Evolutionary conservation across 2,329 filamentous ascomycete species (phyloP).

Genomic region (Fusarium zealandicum): DNA sequence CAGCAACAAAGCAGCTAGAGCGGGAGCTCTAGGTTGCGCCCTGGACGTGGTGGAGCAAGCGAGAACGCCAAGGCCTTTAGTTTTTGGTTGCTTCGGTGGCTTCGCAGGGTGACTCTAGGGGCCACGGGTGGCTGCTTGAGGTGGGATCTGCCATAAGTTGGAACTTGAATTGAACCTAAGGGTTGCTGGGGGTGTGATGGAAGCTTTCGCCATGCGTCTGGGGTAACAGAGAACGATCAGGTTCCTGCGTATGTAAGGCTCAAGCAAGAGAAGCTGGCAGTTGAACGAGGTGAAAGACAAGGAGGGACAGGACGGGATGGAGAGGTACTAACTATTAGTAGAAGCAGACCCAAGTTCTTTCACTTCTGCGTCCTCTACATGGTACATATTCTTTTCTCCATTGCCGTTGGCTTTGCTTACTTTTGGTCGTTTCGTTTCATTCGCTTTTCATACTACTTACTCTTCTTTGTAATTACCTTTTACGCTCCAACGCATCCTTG

Average conservation of each 20-base stretch:
- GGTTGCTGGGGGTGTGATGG: neutral
- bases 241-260: neutral
- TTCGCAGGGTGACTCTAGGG: neutral
- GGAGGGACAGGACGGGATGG: neutral
- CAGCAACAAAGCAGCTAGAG: neutral
- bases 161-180: neutral
- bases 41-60: neutral
- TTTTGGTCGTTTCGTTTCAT: conserved; percentile 22
- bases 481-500: conserved; percentile 3
- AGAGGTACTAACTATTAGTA: too few relatives aligned
- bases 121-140: neutral
- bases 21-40: neutral
- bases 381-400: neutral
- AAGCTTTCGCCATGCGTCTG: neutral
- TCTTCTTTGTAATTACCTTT: neutral
- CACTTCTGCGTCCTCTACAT: neutral
- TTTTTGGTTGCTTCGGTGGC: neutral
- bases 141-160: neutral
- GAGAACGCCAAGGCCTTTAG: neutral
- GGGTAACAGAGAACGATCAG: too few relatives aligned
- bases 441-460: neutral
- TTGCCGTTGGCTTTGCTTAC: conserved; percentile 14
- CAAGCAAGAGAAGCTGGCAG: neutral
- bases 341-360: conserved; percentile 2
- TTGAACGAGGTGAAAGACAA: neutral